Conservation (phyloP, 768 basidiomycete species). For the Amanita rubescens region DNA sequence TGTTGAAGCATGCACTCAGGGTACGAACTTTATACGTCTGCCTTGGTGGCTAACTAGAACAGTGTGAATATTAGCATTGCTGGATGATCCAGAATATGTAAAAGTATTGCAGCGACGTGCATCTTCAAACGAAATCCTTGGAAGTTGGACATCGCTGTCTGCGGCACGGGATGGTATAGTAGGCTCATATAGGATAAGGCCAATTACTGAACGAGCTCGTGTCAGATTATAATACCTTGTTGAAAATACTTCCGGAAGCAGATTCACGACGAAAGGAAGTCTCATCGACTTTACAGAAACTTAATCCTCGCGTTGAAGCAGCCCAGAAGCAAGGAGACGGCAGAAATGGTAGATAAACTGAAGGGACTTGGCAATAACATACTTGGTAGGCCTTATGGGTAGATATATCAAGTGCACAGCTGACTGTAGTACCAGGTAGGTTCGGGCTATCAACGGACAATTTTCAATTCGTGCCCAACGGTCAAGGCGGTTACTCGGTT, state of each 20-base stretch:
- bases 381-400: slow-evolving; percentile 48
- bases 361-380: slow-evolving; percentile 90
- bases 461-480: slow-evolving; percentile 93
- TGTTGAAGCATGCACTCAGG: slow-evolving; percentile 75
- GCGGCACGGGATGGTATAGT: slow-evolving; percentile 84
- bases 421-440: slow-evolving; percentile 46
- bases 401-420: neutral
- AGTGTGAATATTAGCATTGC: slow-evolving; percentile 50
- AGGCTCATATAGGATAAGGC: neutral
- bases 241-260: slow-evolving; percentile 50
- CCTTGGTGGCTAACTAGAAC: neutral
- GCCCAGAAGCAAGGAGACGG: slow-evolving; percentile 83
- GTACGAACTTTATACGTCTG: slow-evolving; percentile 24
- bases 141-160: slow-evolving; percentile 77
- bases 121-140: slow-evolving; percentile 69
- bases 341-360: slow-evolving; percentile 88
- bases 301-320: slow-evolving; percentile 65
- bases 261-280: slow-evolving; percentile 44
- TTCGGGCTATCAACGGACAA: slow-evolving; percentile 95
- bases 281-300: slow-evolving; percentile 36
- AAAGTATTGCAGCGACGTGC: slow-evolving; percentile 92
- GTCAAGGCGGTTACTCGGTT: slow-evolving; percentile 93
- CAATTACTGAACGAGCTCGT: neutral
- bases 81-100: slow-evolving; percentile 76
- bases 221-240: slow-evolving; percentile 72